phyloP scores from a whole-genome alignment of 768 basidiomycete genomes.

The Auricularia auricula-judae region DNA sequence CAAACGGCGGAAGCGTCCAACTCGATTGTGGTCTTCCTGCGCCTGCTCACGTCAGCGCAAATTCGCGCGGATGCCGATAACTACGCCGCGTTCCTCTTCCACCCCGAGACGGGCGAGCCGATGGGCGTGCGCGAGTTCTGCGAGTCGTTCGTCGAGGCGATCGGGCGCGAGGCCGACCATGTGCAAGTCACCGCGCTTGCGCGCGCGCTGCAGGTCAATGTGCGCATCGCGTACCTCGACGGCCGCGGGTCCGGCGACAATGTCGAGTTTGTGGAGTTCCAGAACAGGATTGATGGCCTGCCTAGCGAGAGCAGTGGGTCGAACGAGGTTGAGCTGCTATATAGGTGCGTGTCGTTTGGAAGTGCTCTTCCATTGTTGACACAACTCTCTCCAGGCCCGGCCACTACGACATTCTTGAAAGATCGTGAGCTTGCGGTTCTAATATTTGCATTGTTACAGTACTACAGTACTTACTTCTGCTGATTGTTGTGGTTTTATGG shows the following conservation, averaged over 20 bases:
- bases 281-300: slow-evolving; percentile 29
- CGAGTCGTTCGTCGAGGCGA: slow-evolving; percentile 61
- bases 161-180: slow-evolving; percentile 79
- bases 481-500: too few species aligned
- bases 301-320: slow-evolving; percentile 17
- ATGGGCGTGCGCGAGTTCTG: slow-evolving; percentile 61
- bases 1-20: slow-evolving; percentile 50
- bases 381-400: slow-evolving; percentile 48
- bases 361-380: slow-evolving; percentile 1
- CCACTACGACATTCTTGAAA: slow-evolving; percentile 69
- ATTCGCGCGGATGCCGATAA: slow-evolving; percentile 52
- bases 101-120: slow-evolving; percentile 55
- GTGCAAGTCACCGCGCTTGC: slow-evolving; percentile 73
- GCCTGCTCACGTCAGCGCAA: slow-evolving; percentile 75
- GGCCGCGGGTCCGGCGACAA: slow-evolving; percentile 36
- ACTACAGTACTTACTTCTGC: too few species aligned
- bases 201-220: slow-evolving; percentile 50
- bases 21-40: slow-evolving; percentile 67
- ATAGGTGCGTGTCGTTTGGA: slow-evolving; percentile 41
- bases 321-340: slow-evolving; percentile 57
- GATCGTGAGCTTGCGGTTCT: too few species aligned
- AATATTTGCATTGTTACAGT: too few species aligned
- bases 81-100: slow-evolving; percentile 63
- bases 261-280: slow-evolving; percentile 61
- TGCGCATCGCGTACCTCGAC: slow-evolving; percentile 75